Conservation (phyloP, 768 basidiomycete species). For the Termitomyces eurrhizus region DNA sequence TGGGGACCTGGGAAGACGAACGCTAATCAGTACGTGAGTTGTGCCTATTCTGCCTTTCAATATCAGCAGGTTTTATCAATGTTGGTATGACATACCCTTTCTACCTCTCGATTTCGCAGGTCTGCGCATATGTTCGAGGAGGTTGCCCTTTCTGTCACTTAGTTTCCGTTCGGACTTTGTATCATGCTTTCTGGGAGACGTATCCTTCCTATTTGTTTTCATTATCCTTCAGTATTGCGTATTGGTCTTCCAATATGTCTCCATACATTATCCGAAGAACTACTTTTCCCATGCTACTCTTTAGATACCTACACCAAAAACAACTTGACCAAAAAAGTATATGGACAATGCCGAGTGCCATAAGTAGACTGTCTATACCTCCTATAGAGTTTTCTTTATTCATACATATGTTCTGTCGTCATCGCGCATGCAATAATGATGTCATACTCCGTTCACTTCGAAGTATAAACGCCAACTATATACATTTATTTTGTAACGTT, state of each 20-base stretch:
- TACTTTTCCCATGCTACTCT: not conserved
- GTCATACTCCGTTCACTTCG: constrained; percentile 1
- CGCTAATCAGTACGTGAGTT: not conserved
- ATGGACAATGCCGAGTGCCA: not conserved
- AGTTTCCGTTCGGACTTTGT: not conserved
- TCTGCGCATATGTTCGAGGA: not conserved
- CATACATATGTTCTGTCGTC: constrained; percentile 2
- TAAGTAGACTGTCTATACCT: not conserved
- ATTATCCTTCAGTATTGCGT: not conserved
- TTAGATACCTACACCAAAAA: not conserved
- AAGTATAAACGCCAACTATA: not conserved
- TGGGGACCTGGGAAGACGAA: constrained; percentile 69
- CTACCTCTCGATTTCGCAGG: not conserved
- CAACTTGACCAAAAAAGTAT: not conserved
- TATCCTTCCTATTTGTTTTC: not conserved
- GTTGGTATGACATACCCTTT: not conserved
- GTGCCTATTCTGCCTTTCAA: not conserved
- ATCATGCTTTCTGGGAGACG: constrained; percentile 1
- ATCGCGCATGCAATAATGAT: constrained; percentile 6
- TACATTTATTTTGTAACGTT: not conserved
- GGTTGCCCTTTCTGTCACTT: not conserved
- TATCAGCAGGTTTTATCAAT: not conserved
- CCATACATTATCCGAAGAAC: not conserved
- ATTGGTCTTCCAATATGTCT: not conserved
- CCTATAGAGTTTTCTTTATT: not conserved